Evolutionary conservation across 228 moss, liverwort and hornwort species (phyloP).

Genomic region (Sphagnum fallax): DNA sequence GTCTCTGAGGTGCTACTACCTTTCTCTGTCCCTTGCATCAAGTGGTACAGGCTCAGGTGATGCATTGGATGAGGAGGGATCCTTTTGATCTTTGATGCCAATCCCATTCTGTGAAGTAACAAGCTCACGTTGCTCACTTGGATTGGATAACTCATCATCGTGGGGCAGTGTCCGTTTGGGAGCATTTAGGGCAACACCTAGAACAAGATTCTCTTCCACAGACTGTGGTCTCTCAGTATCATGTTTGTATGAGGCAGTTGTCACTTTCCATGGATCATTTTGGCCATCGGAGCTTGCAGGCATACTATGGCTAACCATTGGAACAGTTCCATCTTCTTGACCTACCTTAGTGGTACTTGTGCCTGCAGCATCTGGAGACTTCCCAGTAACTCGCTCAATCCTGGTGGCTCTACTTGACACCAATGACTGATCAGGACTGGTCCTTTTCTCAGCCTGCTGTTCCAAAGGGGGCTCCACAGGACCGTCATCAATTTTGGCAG

Average conservation of each 20-base stretch:
- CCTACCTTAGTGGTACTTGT: slow-evolving; percentile 32
- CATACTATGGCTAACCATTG: slow-evolving; percentile 2
- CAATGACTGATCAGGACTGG: slow-evolving; percentile 18
- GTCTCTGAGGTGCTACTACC: slow-evolving; percentile 18
- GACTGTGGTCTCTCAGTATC: slow-evolving; percentile 19
- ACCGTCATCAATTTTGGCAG: slow-evolving; percentile 28
- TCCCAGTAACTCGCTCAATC: slow-evolving; percentile 17
- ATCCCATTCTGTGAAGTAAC: slow-evolving; percentile 59
- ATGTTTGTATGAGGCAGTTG: slow-evolving; percentile 4
- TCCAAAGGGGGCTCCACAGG: slow-evolving; percentile 33
- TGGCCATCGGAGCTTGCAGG: slow-evolving; percentile 1
- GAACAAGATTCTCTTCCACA: slow-evolving; percentile 62
- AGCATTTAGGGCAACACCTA: slow-evolving; percentile 81
- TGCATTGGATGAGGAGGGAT: slow-evolving; percentile 25
- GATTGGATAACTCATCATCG: slow-evolving; percentile 48
- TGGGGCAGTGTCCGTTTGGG: slow-evolving; percentile 82
- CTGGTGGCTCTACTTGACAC: slow-evolving; percentile 6
- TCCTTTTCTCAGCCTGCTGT: slow-evolving; percentile 20
- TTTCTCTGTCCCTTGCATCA: slow-evolving; percentile 65
- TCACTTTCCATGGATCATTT: slow-evolving; percentile 11
- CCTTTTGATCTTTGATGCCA: slow-evolving; percentile 56
- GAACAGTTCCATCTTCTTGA: slow-evolving; percentile 21
- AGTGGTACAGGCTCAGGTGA: slow-evolving; percentile 21
- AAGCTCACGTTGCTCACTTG: slow-evolving; percentile 44
- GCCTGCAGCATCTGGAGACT: slow-evolving; percentile 22